Evolutionary conservation across 2,329 filamentous ascomycete species (phyloP), one percentile per base, ranked within the genome.

Genomic region (Arthrobotrys conoides): DNA sequence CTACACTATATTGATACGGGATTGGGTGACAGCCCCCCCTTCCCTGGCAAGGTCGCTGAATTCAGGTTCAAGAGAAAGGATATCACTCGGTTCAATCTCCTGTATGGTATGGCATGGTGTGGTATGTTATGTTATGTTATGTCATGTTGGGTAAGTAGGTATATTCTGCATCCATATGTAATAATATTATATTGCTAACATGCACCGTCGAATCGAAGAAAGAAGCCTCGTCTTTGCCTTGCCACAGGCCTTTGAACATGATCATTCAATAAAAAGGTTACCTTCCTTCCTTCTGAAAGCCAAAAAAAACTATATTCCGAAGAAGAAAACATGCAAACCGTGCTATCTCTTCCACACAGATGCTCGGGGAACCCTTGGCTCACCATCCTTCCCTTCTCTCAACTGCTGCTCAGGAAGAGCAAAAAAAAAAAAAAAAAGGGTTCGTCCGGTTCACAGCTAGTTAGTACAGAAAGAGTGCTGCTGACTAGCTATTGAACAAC

Each of bases 351-450:
- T 12, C n/a, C 51, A 55, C 9, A 59, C 30, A 41, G 53, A 55
- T 49, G 33, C 36, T 65, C 59, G 38, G 53, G 61, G 61, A 72
- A 61, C 68, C 67, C 57, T 71, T 71, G 68, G 22, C 69, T 49
- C 41, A 27, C 53, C 30, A 38, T 22, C 53, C 53, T 38, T 44
- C 36, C 18, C 44, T 46, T 61, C 63, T 16, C 51, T 73, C 67
- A 51, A 66, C 9, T 5, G 9, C 14, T 14, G 9, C 14, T 14
- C 12, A 41, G 16, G 38, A 41, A 22, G 48, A 59, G n/a, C 27
- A 27, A 66, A 70, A 70, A 70, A 70, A 57, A 59, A 33, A 51
- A 49, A 70, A 71, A 66, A 70, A 66, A 70, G 46, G 65, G 65
- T 64, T 65, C 63, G 57, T 38, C 27, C 12, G 33, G 16, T 55